phyloP scores from a whole-genome alignment of 768 basidiomycete genomes.

The Lentinula edodes region DNA sequence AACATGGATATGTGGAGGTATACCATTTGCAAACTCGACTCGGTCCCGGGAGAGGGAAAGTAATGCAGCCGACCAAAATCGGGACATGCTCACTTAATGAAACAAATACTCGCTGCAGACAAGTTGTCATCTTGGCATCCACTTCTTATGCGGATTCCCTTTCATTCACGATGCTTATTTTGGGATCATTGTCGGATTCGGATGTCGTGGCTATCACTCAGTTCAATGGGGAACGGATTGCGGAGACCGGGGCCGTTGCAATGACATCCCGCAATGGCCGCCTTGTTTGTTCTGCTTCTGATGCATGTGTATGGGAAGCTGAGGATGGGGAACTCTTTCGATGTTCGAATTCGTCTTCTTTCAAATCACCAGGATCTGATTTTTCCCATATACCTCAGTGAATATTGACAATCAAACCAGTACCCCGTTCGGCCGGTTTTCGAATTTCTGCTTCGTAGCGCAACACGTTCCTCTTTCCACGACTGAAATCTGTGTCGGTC shows the following conservation, averaged over 20 bases:
- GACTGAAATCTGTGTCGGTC: conserved; percentile 48
- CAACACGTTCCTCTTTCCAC: neutral
- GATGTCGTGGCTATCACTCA: conserved; percentile 28
- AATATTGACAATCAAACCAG: conserved; percentile 15
- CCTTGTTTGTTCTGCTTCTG: conserved; percentile 28
- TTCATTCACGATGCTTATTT: conserved; percentile 21
- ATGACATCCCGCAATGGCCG: conserved; percentile 37
- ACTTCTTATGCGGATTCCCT: conserved; percentile 3
- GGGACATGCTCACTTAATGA: conserved; percentile 22
- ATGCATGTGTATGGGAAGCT: conserved; percentile 33
- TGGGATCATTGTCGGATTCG: conserved; percentile 32
- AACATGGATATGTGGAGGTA: conserved; percentile 59
- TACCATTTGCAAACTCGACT: conserved; percentile 67
- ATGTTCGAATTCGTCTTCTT: conserved; percentile 25
- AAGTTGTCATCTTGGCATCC: conserved; percentile 19
- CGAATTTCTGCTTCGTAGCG: neutral
- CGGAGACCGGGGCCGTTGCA: neutral
- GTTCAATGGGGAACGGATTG: conserved; percentile 15
- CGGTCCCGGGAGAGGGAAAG: conserved; percentile 48
- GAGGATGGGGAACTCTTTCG: conserved; percentile 40
- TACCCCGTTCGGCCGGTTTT: conserved; percentile 2
- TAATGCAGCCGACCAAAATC: conserved; percentile 50
- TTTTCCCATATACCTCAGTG: conserved; percentile 8
- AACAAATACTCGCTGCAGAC: conserved; percentile 23
- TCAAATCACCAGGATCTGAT: neutral